Percentiles rank a stretch among this genome's conserved stretches.
phyloP scores from a whole-genome alignment of 1,284 basidiomycete species.

The Ustilago crameri region DNA sequence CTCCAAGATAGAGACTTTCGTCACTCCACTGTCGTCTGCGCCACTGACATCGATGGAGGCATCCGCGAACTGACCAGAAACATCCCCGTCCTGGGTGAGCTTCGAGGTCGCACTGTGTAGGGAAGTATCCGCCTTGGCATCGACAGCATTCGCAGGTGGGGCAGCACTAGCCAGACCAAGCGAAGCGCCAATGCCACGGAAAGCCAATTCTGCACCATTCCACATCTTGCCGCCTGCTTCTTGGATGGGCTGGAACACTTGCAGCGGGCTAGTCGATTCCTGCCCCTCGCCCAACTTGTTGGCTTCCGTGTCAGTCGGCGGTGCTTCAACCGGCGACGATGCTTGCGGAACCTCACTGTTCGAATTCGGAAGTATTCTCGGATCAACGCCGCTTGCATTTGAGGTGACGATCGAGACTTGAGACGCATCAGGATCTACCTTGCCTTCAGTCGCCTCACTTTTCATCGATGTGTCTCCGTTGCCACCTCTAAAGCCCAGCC shows the following conservation, averaged over 20 bases:
- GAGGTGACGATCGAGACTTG: constrained; percentile 6
- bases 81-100: constrained; percentile 15
- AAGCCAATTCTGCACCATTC: constrained; percentile 39
- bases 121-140: background rate
- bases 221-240: constrained; percentile 50
- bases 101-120: background rate
- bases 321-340: constrained; percentile 21
- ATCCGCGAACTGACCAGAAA: constrained; percentile 28
- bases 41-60: constrained; percentile 28
- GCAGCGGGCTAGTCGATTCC: constrained; percentile 32
- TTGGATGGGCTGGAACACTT: constrained; percentile 31
- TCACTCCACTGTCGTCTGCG: constrained; percentile 28
- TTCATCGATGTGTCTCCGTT: constrained; percentile 11
- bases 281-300: background rate
- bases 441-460: constrained; percentile 6
- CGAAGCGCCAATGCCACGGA: constrained; percentile 37
- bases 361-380: background rate
- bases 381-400: constrained; percentile 1
- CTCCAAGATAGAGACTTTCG: constrained; percentile 41
- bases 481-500: constrained; percentile 18
- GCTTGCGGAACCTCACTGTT: constrained; percentile 1
- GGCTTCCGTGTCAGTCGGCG: background rate
- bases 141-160: background rate
- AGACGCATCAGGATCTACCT: constrained; percentile 3
- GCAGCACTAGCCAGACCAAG: constrained; percentile 26